These are phyloP conservation scores for Aspergillus sp. DNA, from an alignment of 2,329 filamentous ascomycete genomes.

Conservation along the genomic window DNA sequence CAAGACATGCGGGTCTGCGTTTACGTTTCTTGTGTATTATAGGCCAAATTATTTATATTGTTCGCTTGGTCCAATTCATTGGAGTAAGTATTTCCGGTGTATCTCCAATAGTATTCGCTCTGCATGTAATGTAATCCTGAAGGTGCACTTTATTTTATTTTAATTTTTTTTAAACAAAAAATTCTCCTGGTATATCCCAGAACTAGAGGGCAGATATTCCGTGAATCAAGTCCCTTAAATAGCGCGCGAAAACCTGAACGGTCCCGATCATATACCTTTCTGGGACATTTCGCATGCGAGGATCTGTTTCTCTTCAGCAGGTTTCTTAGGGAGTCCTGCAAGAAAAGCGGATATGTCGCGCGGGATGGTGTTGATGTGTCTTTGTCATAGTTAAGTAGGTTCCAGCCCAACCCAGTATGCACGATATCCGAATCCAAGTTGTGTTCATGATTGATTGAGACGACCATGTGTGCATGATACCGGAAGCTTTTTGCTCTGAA, in stretches of 20 bases:
- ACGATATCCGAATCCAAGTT: not conserved
- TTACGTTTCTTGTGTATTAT: not conserved
- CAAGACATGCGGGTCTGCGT: not conserved
- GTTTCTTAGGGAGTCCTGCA: no score
- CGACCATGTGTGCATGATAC: not conserved
- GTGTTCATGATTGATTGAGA: not conserved
- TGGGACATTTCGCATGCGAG: no score
- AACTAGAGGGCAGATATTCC: no score
- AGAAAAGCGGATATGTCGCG: no score
- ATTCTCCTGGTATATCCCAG: no score
- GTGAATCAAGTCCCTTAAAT: no score
- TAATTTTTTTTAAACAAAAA: no score
- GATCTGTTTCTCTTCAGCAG: no score
- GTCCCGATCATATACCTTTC: no score
- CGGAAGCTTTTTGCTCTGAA: not conserved
- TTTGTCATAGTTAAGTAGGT: not conserved
- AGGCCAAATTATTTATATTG: not conserved
- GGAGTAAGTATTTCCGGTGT: not conserved
- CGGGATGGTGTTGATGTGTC: not conserved
- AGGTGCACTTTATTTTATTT: no score
- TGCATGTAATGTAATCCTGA: no score
- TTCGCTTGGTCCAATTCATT: not conserved
- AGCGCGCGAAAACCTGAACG: no score
- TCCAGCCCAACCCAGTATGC: not conserved
- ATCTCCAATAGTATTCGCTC: not conserved